Percentiles rank a stretch among this genome's conserved stretches.
Evolutionary conservation across 192 early-diverging fungal species (phyloP).

Genomic region (Coemansia sp.): DNA sequence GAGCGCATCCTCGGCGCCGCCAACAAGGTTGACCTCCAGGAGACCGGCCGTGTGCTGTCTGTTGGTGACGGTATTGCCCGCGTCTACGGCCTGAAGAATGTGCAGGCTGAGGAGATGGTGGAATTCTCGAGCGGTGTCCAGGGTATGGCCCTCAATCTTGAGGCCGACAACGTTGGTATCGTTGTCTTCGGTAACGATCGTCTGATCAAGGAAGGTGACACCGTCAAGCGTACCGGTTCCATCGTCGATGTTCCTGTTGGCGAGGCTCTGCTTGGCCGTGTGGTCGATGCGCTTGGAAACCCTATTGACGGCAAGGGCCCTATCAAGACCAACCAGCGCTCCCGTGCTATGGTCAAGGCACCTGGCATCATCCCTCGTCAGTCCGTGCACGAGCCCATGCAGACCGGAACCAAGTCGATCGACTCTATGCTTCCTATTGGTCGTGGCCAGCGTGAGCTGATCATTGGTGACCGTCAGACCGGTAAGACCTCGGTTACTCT

Average conservation of each 20-base stretch:
- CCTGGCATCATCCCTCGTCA: constrained; percentile 99
- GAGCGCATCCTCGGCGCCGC: constrained; percentile 90
- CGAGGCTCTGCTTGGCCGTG: constrained; percentile 93
- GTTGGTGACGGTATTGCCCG: constrained; percentile 99
- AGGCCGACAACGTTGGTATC: constrained; percentile 99
- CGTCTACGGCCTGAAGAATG: constrained; percentile 98
- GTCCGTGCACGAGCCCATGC: constrained; percentile 99
- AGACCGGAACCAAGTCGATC: constrained; percentile 99
- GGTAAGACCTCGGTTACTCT: constrained; percentile 99
- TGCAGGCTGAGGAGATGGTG: constrained; percentile 99
- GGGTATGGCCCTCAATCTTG: constrained; percentile 99
- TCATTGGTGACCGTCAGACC: constrained; percentile 99
- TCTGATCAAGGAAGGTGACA: constrained; percentile 99
- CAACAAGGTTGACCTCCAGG: constrained; percentile 86
- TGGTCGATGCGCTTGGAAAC: constrained; percentile 98
- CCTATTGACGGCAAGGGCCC: constrained; percentile 99
- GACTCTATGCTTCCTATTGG: constrained; percentile 99
- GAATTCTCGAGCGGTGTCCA: constrained; percentile 99
- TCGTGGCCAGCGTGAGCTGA: constrained; percentile 99
- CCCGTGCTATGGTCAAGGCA: constrained; percentile 98
- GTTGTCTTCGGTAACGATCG: constrained; percentile 99
- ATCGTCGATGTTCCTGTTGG: constrained; percentile 99
- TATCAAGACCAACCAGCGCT: constrained; percentile 79
- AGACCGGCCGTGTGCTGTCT: constrained; percentile 98
- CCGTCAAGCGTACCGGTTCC: constrained; percentile 97